Percentiles rank a stretch among this genome's conserved stretches.
These are phyloP conservation scores for Sicyos baderoa DNA, from an alignment of 306 rosid species.

Conservation along the genomic window DNA sequence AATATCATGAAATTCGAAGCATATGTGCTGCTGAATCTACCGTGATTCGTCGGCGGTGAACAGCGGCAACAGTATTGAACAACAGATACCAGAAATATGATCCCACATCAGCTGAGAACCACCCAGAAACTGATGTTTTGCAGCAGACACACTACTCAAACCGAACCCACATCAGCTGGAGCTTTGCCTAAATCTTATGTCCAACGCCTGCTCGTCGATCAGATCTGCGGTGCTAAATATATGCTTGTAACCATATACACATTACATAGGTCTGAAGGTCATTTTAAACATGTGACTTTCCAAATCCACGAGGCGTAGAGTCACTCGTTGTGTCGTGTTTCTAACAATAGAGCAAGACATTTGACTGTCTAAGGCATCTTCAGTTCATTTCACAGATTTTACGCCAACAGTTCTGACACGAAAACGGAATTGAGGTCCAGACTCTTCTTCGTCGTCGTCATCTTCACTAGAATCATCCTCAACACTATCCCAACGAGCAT, in stretches of 20 bases:
- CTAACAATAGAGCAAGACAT: too few relatives aligned
- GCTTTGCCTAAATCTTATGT: neutral
- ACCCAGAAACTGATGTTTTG: neutral
- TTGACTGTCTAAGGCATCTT: neutral
- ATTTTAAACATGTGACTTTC: neutral
- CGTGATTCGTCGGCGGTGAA: too few relatives aligned
- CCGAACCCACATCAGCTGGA: neutral
- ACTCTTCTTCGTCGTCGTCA: constrained; percentile 42
- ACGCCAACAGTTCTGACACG: constrained; percentile 75
- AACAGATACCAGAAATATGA: neutral
- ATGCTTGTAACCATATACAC: neutral
- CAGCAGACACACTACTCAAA: neutral
- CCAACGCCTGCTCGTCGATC: neutral
- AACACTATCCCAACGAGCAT: constrained; percentile 84
- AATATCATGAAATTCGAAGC: neutral
- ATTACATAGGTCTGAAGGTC: neutral
- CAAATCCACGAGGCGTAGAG: neutral
- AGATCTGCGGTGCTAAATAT: neutral
- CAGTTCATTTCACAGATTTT: constrained; percentile 59
- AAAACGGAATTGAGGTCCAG: constrained; percentile 66
- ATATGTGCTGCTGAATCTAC: neutral
- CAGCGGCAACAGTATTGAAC: too few relatives aligned
- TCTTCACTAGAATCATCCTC: constrained; percentile 91
- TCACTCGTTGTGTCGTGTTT: neutral
- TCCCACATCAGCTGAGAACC: neutral